These are phyloP conservation scores for Herpetospermum pedunculosum DNA, from an alignment of 306 rosid genomes.

Conservation along the genomic window DNA sequence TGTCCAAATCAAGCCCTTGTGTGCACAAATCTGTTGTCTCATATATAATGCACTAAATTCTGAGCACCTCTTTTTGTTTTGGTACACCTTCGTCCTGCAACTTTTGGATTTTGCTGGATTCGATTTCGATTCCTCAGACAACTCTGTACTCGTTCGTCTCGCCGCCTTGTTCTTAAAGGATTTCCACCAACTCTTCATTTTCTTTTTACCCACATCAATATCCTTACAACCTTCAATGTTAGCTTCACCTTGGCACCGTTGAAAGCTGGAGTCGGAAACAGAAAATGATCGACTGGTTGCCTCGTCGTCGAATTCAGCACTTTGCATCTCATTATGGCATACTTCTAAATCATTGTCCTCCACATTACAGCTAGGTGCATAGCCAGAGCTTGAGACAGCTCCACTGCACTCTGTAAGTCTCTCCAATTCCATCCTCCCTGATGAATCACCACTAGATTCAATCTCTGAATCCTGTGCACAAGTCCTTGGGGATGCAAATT, in stretches of 20 bases:
- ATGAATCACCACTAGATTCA: constrained; percentile 12
- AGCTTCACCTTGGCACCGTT: constrained; percentile 18
- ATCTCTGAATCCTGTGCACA: constrained; percentile 13
- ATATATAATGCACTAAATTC: constrained; percentile 52
- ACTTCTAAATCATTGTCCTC: constrained; percentile 10
- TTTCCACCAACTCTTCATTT: constrained; percentile 49
- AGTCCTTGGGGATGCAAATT: constrained; percentile 19
- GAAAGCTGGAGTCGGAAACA: constrained; percentile 15
- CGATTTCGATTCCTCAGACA: constrained; percentile 16
- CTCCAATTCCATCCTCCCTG: constrained; percentile 22
- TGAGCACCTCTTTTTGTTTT: constrained; percentile 42
- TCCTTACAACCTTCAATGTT: constrained; percentile 16
- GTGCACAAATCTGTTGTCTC: constrained; percentile 73
- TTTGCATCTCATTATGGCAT: constrained; percentile 8
- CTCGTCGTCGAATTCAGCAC: constrained; percentile 11
- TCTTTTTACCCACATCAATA: constrained; percentile 20
- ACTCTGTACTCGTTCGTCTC: constrained; percentile 10
- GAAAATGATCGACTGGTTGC: constrained; percentile 7
- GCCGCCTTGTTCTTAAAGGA: constrained; percentile 22
- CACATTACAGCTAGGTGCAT: neutral
- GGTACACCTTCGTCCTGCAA: constrained; percentile 31
- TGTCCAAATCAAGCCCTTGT: constrained; percentile 63
- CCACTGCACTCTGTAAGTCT: constrained; percentile 35
- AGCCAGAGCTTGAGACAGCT: constrained; percentile 23
- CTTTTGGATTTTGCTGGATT: constrained; percentile 2